Evolutionary conservation across 495 filamentous ascomycete species (phyloP), one percentile per base, ranked within the genome.

Genomic region (Parathielavia appendiculata): DNA sequence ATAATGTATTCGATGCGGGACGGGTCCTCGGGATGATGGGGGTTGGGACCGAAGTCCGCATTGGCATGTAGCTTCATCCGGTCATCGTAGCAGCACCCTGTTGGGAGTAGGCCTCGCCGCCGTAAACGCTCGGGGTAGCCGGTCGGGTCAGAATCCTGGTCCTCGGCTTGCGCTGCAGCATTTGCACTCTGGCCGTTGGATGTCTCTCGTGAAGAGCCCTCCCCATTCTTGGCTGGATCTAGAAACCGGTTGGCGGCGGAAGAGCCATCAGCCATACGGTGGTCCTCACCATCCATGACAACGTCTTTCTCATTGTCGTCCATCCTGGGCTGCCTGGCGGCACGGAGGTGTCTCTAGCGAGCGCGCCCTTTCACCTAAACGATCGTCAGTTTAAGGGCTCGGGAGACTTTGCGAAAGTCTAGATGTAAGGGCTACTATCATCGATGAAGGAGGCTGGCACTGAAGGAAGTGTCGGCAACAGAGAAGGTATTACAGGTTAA

Each of bases 51-150:
- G 80, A 72, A 80, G 61, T 87, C 82, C 6, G 90, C 81, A 64
- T 95, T 95, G 38, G 86, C 86, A 66, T 98, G 93, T 59, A 88
- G 85, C 52, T 91, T 88, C 93, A 98, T 98, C 19, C 91, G 83
- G 23, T 83, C 81, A 74, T 98, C 93, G 69, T 97, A 98, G 62
- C 90, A 93, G 44, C 87, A 79, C 38, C 95, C 85, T 9, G 89
- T 87, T 5, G 89, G 73, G 47, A 91, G 72, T 23, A 70, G 40
- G 19, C 71, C 66, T 44, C 68, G 68, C 19, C 68, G 61, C 14
- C 47, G 57, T 26, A 69, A 51, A 4, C 55, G 44, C 11, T 60
- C 50, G 8, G 67, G 69, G 36, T 66, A 69, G 5, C 41, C 55
- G 13, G 64, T 40, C 5, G 56, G 38, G 16, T 58, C 54, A 8